phyloP scores from a whole-genome alignment of 75 land plant genomes.

The Ceratopteris richardii region DNA sequence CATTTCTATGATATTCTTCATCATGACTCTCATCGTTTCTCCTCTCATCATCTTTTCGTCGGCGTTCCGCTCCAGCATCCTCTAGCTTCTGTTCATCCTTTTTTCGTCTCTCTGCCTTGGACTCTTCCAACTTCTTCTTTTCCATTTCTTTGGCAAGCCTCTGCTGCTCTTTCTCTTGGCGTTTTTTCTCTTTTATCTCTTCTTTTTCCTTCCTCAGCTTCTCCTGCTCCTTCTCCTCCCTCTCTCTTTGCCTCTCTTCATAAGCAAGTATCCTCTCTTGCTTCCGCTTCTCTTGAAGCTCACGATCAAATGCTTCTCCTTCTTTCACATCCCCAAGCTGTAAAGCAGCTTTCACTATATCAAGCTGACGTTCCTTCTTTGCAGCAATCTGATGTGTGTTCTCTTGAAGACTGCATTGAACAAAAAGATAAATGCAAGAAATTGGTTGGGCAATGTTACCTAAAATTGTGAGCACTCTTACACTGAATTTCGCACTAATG shows the following conservation, averaged over 20 bases:
- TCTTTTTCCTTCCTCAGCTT: conserved; percentile 26
- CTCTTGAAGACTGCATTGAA: conserved; percentile 40
- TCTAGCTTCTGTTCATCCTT: conserved; percentile 14
- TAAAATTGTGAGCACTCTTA: not conserved
- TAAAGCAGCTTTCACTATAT: conserved; percentile 68
- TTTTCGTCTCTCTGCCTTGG: conserved; percentile 11
- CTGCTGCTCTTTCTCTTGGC: conserved; percentile 11
- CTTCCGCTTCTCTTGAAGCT: conserved; percentile 37
- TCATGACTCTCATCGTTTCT: conserved; percentile 5
- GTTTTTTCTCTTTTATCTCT: conserved; percentile 11
- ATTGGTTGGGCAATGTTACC: not conserved
- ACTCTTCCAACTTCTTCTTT: conserved; percentile 1
- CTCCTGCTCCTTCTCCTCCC: conserved; percentile 22
- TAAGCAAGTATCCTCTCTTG: conserved; percentile 41
- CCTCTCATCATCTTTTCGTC: conserved; percentile 15
- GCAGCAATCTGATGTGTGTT: conserved; percentile 98
- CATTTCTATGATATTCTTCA: not conserved
- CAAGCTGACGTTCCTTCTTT: conserved; percentile 78
- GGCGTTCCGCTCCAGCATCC: conserved; percentile 16
- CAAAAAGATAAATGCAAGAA: conserved; percentile 2
- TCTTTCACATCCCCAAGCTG: conserved; percentile 38
- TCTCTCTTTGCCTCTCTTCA: conserved; percentile 39
- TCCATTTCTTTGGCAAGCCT: conserved; percentile 11
- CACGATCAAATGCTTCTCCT: conserved; percentile 40
- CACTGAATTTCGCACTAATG: not conserved